Evolutionary conservation across 2,329 filamentous ascomycete species (phyloP).

Genomic region (Ceratocystis harringtonii): DNA sequence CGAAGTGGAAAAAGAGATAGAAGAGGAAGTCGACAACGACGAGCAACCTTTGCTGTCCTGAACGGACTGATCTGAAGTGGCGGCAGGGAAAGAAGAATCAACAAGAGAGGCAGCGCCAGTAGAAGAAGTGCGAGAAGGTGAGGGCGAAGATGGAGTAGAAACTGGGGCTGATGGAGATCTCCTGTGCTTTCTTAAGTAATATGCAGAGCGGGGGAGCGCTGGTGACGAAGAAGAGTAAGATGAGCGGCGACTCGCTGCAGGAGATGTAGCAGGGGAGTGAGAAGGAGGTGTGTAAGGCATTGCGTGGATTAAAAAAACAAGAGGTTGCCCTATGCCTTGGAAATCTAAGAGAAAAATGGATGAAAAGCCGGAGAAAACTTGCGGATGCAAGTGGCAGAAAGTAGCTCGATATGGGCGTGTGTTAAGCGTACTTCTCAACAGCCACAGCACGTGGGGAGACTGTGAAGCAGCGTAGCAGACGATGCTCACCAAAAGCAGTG

Average conservation of each 20-base stretch:
- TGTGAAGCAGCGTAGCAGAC: not conserved
- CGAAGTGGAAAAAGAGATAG: slow-evolving; percentile 8
- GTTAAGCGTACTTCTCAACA: not conserved
- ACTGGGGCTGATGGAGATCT: slow-evolving; percentile 35
- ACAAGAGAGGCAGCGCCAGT: not conserved
- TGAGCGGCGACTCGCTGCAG: slow-evolving; percentile 43
- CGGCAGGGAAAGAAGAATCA: slow-evolving; percentile 11
- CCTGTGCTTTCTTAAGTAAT: slow-evolving; percentile 49
- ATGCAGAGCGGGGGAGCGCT: slow-evolving; percentile 46
- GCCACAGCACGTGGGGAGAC: not conserved
- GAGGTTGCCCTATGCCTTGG: not conserved
- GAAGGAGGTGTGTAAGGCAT: slow-evolving; percentile 85
- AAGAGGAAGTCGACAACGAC: slow-evolving; percentile 8
- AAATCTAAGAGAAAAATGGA: not conserved
- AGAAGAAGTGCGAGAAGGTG: slow-evolving; percentile 11
- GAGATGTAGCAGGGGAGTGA: slow-evolving; percentile 47
- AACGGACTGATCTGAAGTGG: slow-evolving; percentile 3
- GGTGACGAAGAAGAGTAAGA: slow-evolving; percentile 37
- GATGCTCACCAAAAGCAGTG: not conserved
- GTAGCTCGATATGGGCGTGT: not conserved
- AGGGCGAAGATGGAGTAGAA: slow-evolving; percentile 1
- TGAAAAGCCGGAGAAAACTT: not conserved
- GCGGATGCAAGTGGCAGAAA: not conserved
- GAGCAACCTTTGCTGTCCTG: slow-evolving; percentile 12
- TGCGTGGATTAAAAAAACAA: slow-evolving; percentile 1